Evolutionary conservation across 331 rosid species (phyloP), one percentile per base, ranked within the genome.

Genomic region (Phaseolus coccineus): DNA sequence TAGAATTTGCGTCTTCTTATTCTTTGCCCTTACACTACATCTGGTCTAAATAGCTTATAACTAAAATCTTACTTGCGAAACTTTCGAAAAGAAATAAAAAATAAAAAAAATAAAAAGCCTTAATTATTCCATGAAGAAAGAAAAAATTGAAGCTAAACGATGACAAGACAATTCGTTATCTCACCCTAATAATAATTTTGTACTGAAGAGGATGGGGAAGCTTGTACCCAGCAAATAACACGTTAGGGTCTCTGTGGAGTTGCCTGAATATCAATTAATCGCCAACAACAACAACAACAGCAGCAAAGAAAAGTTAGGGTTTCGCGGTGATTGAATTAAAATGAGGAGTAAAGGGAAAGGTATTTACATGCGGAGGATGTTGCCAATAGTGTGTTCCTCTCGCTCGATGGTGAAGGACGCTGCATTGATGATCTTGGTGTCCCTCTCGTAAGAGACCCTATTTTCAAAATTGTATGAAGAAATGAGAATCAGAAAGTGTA

Each of bases 131-230:
- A 57, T 27, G 10, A 8, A 8, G 8, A 7, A 6, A 0, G 8
- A 37, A 6, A 25, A 11, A 57, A 58, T 27, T 30, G 11, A 14
- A 30, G 68, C 11, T 8, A 73, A 69, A 6, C n/a, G 25, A 7
- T 30, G 67, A 39, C 0, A 30, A 22, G 35, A 4, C 28, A 5
- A 79, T 66, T 30, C 7, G 73, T 92, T 80, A 73, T 92, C 47
- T 9, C 47, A 42, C 97, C 99, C 97, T 90, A 59, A 95, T 83
- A 53, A 89, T 78, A 44, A 93, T 91, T 88, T 90, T 93, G 92
- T 92, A 95, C 89, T 92, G 90, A 30, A 95, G 97, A 61, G 99
- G 99, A 57, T 92, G 97, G 52, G 97, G 96, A 82, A 95, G 96
- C 91, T 90, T 90, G 96, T 95, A 95, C 25, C 93, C 98, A 42